Percentiles rank a stretch among this genome's conserved stretches.
These are phyloP conservation scores for Rheum nobile DNA, from an alignment of 148 eudicot genomes.

Conservation along the genomic window DNA sequence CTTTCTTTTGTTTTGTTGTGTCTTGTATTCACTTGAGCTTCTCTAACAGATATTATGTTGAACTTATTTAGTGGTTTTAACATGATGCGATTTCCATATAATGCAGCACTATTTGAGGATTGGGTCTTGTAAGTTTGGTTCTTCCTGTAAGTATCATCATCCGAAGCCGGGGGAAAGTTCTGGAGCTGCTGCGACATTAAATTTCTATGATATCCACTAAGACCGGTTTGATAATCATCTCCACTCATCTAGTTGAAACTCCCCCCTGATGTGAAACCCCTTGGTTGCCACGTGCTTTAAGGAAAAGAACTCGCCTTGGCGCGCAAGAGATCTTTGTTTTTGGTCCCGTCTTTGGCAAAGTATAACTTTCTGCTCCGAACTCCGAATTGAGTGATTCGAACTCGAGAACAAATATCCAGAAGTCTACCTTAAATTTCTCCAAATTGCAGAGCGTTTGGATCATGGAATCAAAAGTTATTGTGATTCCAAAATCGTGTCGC, in stretches of 20 bases:
- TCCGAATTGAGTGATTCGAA: no score
- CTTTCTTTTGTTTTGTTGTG: not conserved
- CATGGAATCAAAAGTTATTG: no score
- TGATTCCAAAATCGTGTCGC: no score
- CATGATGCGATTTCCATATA: constrained; percentile 3
- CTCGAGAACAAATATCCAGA: no score
- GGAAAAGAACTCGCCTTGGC: no score
- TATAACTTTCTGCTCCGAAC: no score
- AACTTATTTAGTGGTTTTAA: not conserved
- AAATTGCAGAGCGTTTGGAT: no score
- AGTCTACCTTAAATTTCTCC: no score
- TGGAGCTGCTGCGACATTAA: constrained; percentile 35
- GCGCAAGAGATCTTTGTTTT: no score
- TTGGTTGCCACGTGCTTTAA: no score
- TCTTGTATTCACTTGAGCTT: not conserved
- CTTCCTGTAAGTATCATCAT: constrained; percentile 90
- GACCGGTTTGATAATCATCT: constrained; percentile 47
- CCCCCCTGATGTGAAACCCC: no score
- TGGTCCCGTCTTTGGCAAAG: no score
- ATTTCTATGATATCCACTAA: constrained; percentile 62
- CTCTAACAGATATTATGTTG: not conserved
- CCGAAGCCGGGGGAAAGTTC: constrained; percentile 71
- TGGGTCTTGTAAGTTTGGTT: constrained; percentile 84
- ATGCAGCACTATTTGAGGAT: constrained; percentile 81
- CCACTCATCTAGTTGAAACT: not conserved